Evolutionary conservation across 2,329 filamentous ascomycete genomes (phyloP).

Genomic region (Penicillium palitans): DNA sequence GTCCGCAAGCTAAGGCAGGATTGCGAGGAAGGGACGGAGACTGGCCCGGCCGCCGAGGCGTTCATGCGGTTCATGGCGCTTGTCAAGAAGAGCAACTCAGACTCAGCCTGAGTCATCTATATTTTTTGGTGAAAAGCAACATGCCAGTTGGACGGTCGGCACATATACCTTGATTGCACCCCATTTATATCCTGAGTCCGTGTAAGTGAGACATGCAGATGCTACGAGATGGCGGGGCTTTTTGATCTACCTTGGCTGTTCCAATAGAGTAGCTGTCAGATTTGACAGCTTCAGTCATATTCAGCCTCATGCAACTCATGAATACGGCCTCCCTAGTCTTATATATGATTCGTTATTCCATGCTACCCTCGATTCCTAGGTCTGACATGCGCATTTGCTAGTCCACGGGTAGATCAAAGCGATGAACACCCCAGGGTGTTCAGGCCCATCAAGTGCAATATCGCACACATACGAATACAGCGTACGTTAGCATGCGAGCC

Average conservation of each 20-base stretch:
- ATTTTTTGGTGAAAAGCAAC: background rate
- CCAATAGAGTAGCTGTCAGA: constrained; percentile 8
- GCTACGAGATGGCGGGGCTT: background rate
- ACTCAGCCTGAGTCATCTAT: constrained; percentile 3
- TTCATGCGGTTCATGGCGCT: constrained; percentile 41
- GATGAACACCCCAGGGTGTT: background rate
- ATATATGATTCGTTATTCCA: background rate
- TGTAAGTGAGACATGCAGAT: constrained; percentile 10
- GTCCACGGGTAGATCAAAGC: background rate
- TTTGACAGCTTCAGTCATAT: background rate
- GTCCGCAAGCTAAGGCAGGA: constrained; percentile 40
- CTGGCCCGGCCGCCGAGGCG: constrained; percentile 35
- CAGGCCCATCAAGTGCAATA: background rate
- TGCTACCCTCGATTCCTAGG: background rate
- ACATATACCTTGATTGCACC: background rate
- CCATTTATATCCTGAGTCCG: background rate
- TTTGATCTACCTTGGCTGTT: background rate
- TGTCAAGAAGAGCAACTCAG: constrained; percentile 25
- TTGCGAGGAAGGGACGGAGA: constrained; percentile 38
- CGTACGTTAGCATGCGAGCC: constrained; percentile 4
- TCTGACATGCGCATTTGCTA: too few species aligned
- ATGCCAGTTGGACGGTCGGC: background rate
- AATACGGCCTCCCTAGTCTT: background rate
- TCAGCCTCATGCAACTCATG: background rate
- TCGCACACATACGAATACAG: background rate